A percentile compares a stretch with the other conserved stretches of the same genome.
These are phyloP conservation scores for Shiraia sp. DNA, from an alignment of 2,329 filamentous ascomycete genomes.

Conservation along the genomic window DNA sequence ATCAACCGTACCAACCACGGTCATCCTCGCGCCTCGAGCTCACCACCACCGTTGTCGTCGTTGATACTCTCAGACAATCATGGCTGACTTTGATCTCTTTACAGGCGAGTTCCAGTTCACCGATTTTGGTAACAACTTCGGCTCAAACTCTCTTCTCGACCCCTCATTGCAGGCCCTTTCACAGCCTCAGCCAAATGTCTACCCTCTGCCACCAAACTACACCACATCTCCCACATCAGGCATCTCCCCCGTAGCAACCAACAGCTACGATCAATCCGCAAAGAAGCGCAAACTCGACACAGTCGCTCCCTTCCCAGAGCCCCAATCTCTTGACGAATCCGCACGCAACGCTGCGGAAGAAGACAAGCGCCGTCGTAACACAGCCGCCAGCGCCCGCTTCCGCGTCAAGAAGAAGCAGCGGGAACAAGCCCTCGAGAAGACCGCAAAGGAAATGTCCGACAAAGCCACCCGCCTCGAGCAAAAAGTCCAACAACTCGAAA, in stretches of 20 bases:
- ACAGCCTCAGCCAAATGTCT: constrained; percentile 29
- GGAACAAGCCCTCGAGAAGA: constrained; percentile 56
- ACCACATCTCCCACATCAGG: constrained; percentile 29
- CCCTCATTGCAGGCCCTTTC: constrained; percentile 33
- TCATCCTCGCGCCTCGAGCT: constrained; percentile 10
- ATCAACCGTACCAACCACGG: constrained; percentile 31
- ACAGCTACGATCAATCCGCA: constrained; percentile 34
- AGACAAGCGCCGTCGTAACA: constrained; percentile 59
- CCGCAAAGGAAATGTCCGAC: constrained; percentile 56
- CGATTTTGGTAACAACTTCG: constrained; percentile 49
- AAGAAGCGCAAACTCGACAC: constrained; percentile 54
- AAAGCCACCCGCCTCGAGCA: constrained; percentile 51
- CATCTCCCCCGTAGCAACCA: constrained; percentile 33
- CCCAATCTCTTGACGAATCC: constrained; percentile 48
- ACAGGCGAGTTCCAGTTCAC: constrained; percentile 51
- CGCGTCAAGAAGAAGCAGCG: constrained; percentile 61
- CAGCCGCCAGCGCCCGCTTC: constrained; percentile 57
- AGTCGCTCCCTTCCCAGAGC: constrained; percentile 31
- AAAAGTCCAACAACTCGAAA: constrained; percentile 55
- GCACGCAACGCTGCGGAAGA: constrained; percentile 55
- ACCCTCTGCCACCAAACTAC: constrained; percentile 31
- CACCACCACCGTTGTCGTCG: constrained; percentile 3
- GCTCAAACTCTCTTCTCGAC: constrained; percentile 34
- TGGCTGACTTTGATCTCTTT: constrained; percentile 43
- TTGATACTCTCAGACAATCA: constrained; percentile 14